Conservation (phyloP, 1,284 basidiomycete genomes). For the Papiliotrema flavescens region DNA sequence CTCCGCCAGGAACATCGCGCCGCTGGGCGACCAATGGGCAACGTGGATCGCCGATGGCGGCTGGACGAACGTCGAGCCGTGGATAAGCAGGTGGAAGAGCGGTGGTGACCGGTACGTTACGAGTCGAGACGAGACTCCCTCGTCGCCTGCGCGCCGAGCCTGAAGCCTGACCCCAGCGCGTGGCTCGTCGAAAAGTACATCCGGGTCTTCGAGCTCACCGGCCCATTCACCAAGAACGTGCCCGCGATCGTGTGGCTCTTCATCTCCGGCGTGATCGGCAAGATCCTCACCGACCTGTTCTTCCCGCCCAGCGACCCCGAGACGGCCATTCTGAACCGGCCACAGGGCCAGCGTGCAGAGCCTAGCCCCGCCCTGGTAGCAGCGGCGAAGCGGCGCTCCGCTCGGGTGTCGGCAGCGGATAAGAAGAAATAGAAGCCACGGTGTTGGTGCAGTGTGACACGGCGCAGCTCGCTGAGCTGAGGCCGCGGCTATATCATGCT, state of each 20-base stretch:
- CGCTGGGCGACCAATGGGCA: constrained; percentile 23
- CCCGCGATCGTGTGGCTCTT: constrained; percentile 32
- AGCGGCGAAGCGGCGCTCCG: no score
- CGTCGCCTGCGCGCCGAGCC: background rate
- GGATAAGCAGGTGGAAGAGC: constrained; percentile 25
- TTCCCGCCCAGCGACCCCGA: background rate
- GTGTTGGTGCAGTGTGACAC: no score
- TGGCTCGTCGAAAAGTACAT: constrained; percentile 24
- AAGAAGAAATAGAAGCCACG: no score
- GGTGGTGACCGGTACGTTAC: constrained; percentile 34
- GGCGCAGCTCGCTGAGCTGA: no score
- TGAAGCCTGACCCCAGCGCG: constrained; percentile 12
- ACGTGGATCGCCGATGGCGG: constrained; percentile 21
- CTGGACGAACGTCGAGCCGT: constrained; percentile 25
- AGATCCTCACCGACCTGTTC: background rate
- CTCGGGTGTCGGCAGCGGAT: no score
- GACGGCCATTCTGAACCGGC: no score
- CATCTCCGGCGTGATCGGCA: constrained; percentile 13
- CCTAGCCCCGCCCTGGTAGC: no score
- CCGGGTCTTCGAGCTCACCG: constrained; percentile 9
- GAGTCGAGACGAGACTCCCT: constrained; percentile 6
- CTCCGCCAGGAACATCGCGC: constrained; percentile 14
- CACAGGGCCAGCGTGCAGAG: no score
- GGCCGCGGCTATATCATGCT: no score
- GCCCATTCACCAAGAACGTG: constrained; percentile 16